phyloP scores from a whole-genome alignment of 2,329 filamentous ascomycete genomes.

The Aspergillus thermomutatus region DNA sequence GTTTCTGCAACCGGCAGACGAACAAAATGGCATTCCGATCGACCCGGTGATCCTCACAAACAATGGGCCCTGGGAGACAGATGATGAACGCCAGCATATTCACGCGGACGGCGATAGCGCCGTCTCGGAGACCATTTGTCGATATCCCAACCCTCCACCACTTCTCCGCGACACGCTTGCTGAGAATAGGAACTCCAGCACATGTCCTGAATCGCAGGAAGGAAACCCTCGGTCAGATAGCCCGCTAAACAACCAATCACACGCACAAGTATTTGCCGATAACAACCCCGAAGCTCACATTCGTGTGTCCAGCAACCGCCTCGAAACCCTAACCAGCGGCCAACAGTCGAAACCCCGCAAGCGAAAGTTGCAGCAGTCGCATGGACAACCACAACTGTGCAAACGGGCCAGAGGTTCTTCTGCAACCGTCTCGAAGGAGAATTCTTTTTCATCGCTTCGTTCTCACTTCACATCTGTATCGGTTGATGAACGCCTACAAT shows the following conservation, averaged over 20 bases:
- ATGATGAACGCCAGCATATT: background rate
- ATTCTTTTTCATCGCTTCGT: slow-evolving; percentile 5
- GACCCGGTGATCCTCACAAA: slow-evolving; percentile 6
- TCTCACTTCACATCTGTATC: slow-evolving; percentile 9
- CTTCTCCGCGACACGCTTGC: background rate
- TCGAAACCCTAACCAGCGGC: background rate
- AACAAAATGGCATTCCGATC: slow-evolving; percentile 4
- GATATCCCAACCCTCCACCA: slow-evolving; percentile 8
- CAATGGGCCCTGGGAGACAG: slow-evolving; percentile 2
- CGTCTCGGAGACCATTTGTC: slow-evolving; percentile 2
- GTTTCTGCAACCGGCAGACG: background rate
- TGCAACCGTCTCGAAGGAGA: background rate
- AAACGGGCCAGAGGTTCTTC: slow-evolving; percentile 2
- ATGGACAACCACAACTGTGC: background rate
- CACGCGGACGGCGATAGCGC: background rate
- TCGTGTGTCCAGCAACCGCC: background rate
- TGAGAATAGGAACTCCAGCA: background rate
- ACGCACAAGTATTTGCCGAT: background rate
- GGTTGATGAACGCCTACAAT: slow-evolving; percentile 5
- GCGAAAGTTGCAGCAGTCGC: background rate
- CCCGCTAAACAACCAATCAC: background rate
- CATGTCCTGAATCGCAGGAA: slow-evolving; percentile 1
- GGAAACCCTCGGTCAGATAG: background rate
- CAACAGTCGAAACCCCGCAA: background rate
- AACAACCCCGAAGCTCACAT: slow-evolving; percentile 1